Evolutionary conservation across 108 stramenopile genomes (phyloP), one percentile per base, ranked within the genome.

Genomic region (Nitzschia putrida): DNA sequence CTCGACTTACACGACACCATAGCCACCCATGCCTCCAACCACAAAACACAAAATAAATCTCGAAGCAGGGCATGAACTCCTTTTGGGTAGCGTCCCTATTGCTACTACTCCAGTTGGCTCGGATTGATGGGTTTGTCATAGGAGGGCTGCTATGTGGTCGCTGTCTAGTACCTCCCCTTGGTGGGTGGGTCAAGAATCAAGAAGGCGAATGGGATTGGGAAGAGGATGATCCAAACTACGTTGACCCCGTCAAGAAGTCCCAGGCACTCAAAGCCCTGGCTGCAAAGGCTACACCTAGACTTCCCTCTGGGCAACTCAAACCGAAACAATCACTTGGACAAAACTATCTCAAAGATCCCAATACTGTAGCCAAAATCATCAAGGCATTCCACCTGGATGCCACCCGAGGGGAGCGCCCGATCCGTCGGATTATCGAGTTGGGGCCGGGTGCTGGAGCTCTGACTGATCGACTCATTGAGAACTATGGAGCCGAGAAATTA

Each of bases 271-370:
- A 65, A 38, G 39, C 66, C 40, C 63, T 66, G 63, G 72, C 87
- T 2, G 38, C 61, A 20, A 66, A 85, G n/a, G 83, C 86, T 8
- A 91, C 93, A 0, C 93, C 93, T 4, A 77, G 80, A 53, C 66
- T 94, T 22, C 93, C 93, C 16, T 64, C 81, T 9, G 93, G 93
- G 45, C 65, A 74, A 7, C 88, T 91, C 61, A 80, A 79, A 24
- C 93, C 93, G 10, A 99, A 99, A 83, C 97, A 99, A 78, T 93
- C 91, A 16, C 75, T 99, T 9, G 98, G 98, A 42, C 98, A 99
- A 74, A 99, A 99, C 59, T 99, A 80, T 66, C 77, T 99, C 8
- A 65, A 85, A 21, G 98, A 99, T 76, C 88, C 90, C 20, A 99
- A 99, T 77, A 96, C 95, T 57, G 95, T 97, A 8, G 82, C 83